A percentile compares a stretch with the other conserved stretches of the same genome.
Conservation (phyloP, 164 flowering plant species). For the Vitis vinifera region DNA sequence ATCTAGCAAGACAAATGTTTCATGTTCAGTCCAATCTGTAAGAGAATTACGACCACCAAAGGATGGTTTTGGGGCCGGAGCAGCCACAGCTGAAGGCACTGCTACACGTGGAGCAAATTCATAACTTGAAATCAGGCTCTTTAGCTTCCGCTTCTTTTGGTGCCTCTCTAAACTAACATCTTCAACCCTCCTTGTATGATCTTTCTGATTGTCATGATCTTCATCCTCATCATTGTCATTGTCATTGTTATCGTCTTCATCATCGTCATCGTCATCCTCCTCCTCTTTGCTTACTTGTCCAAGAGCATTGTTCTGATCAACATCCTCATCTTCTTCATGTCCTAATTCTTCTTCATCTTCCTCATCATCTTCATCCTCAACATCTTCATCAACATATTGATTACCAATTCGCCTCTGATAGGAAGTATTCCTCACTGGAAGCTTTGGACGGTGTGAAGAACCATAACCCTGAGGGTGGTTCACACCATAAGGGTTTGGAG, state of each 20-base stretch:
- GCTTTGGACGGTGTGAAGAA: constrained; percentile 30
- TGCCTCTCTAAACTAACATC: constrained; percentile 32
- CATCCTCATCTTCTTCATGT: constrained; percentile 25
- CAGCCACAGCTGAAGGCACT: constrained; percentile 1
- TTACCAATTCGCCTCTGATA: constrained; percentile 19
- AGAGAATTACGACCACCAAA: constrained; percentile 50
- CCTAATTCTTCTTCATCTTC: constrained; percentile 24
- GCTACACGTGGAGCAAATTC: constrained; percentile 44
- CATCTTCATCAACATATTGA: constrained; percentile 23
- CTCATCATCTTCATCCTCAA: constrained; percentile 21
- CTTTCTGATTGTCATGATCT: constrained; percentile 8
- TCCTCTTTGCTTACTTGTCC: constrained; percentile 18
- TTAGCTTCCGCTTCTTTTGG: constrained; percentile 36
- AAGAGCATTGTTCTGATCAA: constrained; percentile 20
- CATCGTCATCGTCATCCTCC: constrained; percentile 27
- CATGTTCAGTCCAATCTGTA: constrained; percentile 48
- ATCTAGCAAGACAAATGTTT: constrained; percentile 41
- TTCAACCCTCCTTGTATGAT: constrained; percentile 11
- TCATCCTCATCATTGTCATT: constrained; percentile 20
- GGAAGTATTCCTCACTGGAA: constrained; percentile 16
- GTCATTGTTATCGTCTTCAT: constrained; percentile 17
- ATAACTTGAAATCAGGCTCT: constrained; percentile 37
- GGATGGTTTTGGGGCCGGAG: constrained; percentile 29
- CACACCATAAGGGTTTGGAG: constrained; percentile 25
- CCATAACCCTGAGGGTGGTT: constrained; percentile 30